Conservation (phyloP, 768 basidiomycete genomes). For the Tricholoma sp. region DNA sequence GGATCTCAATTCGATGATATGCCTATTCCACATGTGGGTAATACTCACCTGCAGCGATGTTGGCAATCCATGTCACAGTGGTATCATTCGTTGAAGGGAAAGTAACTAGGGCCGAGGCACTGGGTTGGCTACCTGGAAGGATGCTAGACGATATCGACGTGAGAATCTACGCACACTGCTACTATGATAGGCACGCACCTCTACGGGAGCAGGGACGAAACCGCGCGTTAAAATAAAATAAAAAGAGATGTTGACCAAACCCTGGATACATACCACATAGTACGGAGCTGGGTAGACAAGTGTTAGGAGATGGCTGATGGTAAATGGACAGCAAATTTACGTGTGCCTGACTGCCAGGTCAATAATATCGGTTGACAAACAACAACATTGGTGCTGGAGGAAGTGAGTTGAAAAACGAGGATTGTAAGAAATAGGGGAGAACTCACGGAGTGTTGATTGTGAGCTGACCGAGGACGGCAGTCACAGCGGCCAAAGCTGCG, state of each 20-base stretch:
- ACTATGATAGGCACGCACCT: conserved; percentile 23
- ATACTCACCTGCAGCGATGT: conserved; percentile 40
- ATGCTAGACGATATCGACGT: conserved; percentile 37
- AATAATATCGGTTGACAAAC: conserved; percentile 56
- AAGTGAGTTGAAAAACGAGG: conserved; percentile 6
- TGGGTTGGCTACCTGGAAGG: conserved; percentile 43
- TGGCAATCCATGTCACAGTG: conserved; percentile 50
- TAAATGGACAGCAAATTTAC: conserved; percentile 32
- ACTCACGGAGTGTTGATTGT: conserved; percentile 72
- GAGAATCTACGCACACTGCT: background rate
- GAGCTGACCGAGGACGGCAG: conserved; percentile 37
- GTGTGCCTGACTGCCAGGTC: conserved; percentile 47
- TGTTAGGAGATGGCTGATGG: conserved; percentile 7
- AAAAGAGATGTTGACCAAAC: background rate
- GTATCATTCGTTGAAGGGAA: conserved; percentile 37
- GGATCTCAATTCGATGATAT: background rate
- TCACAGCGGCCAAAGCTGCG: conserved; percentile 35
- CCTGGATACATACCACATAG: conserved; percentile 47
- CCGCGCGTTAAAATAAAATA: conserved; percentile 1
- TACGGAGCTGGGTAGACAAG: conserved; percentile 44
- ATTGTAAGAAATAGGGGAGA: background rate
- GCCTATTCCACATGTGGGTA: background rate
- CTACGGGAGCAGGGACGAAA: conserved; percentile 21
- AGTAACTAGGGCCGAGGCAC: conserved; percentile 37
- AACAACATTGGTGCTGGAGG: conserved; percentile 38